Evolutionary conservation across 169 alveolate genomes (phyloP), one percentile per base, ranked within the genome.

Genomic region (Theileria parva): DNA sequence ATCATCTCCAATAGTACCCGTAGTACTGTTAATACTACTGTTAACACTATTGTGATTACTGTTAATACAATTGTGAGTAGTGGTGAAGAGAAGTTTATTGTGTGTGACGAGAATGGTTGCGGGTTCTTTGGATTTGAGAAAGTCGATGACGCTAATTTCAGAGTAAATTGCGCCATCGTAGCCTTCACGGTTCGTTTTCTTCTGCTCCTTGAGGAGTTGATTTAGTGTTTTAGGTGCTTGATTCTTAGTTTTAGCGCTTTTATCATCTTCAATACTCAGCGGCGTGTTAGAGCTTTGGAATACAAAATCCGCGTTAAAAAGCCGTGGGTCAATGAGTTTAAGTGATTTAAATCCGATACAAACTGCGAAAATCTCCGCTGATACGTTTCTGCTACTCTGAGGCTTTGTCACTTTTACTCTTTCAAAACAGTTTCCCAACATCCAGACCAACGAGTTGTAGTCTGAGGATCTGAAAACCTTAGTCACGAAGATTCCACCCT

Each of bases 341-440:
- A 99, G 98, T 50, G 97, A 96, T 79, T 95, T 94, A 91, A 92
- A 98, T 21, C 98, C 99, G 32, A 88, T 80, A 68, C 99, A 98
- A 17, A 97, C 95, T 28, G 98, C 96, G 88, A 96, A 98, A 28
- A 98, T 97, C 92, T 98, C 99, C 1, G 99, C 99, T 0, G 99
- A 97, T 32, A 95, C 97, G 64, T 95, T 93, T 83, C 99, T 94
- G 72, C 98, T 93, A 32, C 99, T 98, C 78, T 94, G 92, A 23
- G 99, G 99, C 86, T 98, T 98, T 32, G 99, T 97, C 12, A 99
- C 99, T 80, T 96, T 97, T 5, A 98, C 99, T 69, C 94, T 95
- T 6, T 92, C 92, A 87, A 98, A 98, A 57, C 98, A 95, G 91
- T 97, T 96, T 57, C 96, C 95, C 87, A 97, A 88, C 57, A 97